These are phyloP conservation scores for Whalleya microplaca DNA, from an alignment of 2,329 filamentous ascomycete species.

Conservation along the genomic window DNA sequence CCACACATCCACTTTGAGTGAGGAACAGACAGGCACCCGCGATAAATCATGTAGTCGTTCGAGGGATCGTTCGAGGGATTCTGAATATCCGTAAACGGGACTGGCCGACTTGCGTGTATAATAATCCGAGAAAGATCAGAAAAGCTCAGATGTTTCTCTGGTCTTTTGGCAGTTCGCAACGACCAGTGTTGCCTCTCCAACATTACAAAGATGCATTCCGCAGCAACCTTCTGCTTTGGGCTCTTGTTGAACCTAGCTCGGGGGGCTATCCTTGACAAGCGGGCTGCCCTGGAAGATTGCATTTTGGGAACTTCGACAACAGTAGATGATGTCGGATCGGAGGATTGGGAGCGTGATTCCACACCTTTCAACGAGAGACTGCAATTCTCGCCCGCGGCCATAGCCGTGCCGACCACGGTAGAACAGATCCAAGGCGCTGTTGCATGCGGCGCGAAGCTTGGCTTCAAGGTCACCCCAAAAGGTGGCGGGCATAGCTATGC, in stretches of 20 bases:
- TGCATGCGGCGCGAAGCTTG: slow-evolving; percentile 44
- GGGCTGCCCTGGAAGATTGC: slow-evolving; percentile 34
- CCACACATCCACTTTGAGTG: slow-evolving; percentile 27
- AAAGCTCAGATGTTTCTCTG: slow-evolving; percentile 5
- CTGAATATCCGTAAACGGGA: slow-evolving; percentile 12
- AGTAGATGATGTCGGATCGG: slow-evolving; percentile 31
- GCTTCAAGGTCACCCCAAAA: slow-evolving; percentile 49
- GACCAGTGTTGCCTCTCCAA: slow-evolving; percentile 7
- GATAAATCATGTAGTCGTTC: slow-evolving; percentile 23
- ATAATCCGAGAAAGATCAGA: slow-evolving; percentile 13
- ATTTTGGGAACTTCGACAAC: slow-evolving; percentile 27
- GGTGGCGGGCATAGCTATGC: slow-evolving; percentile 55
- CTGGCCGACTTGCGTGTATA: slow-evolving; percentile 14
- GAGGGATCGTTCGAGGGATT: slow-evolving; percentile 30
- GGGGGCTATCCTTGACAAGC: slow-evolving; percentile 30
- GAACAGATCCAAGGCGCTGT: slow-evolving; percentile 49
- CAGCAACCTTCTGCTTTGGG: slow-evolving; percentile 27
- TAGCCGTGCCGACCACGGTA: slow-evolving; percentile 46
- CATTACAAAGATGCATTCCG: slow-evolving; percentile 27
- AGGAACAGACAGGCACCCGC: slow-evolving; percentile 22
- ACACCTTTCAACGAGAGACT: slow-evolving; percentile 36
- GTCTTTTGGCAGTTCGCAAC: slow-evolving; percentile 4
- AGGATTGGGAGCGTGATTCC: slow-evolving; percentile 35
- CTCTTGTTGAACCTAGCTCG: slow-evolving; percentile 29
- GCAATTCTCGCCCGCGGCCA: slow-evolving; percentile 41